Percentiles rank a stretch among this genome's conserved stretches.
Evolutionary conservation across 768 basidiomycete species (phyloP).

Genomic region (Pholiota molesta): DNA sequence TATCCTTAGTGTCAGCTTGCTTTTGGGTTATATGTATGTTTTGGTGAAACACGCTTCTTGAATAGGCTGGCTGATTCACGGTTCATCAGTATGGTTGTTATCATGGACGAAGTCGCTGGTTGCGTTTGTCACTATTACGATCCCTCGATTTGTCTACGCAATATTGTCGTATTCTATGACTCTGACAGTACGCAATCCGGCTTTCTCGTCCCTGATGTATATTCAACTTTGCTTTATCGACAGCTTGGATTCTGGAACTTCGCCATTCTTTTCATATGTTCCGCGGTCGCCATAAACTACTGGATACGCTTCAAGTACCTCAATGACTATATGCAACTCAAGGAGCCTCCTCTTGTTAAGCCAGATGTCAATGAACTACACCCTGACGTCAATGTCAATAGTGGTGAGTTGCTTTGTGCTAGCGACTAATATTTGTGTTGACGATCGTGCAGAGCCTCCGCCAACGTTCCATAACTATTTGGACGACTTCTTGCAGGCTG

Average conservation of each 20-base stretch:
- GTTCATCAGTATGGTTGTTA: constrained; percentile 70
- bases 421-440: not conserved
- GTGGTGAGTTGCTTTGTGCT: constrained; percentile 35
- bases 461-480: constrained; percentile 93
- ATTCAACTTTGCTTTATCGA: constrained; percentile 8
- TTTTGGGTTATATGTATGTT: constrained; percentile 84
- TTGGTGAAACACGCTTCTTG: not conserved
- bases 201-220: not conserved
- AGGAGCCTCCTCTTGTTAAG: constrained; percentile 81
- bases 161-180: constrained; percentile 89
- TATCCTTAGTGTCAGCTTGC: constrained; percentile 77
- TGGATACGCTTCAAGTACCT: constrained; percentile 84
- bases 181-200: constrained; percentile 60
- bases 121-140: constrained; percentile 79
- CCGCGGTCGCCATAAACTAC: constrained; percentile 72
- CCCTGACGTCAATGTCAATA: constrained; percentile 90
- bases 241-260: constrained; percentile 94
- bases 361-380: constrained; percentile 86
- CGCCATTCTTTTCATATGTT: constrained; percentile 71
- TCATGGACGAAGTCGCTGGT: constrained; percentile 78
- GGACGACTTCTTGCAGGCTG: constrained; percentile 95
- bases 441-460: constrained; percentile 49
- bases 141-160: constrained; percentile 79
- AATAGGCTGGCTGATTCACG: not conserved
- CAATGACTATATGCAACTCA: constrained; percentile 74